Evolutionary conservation across 305 asterid genomes (phyloP).

Genomic region (Solanum hybrid): DNA sequence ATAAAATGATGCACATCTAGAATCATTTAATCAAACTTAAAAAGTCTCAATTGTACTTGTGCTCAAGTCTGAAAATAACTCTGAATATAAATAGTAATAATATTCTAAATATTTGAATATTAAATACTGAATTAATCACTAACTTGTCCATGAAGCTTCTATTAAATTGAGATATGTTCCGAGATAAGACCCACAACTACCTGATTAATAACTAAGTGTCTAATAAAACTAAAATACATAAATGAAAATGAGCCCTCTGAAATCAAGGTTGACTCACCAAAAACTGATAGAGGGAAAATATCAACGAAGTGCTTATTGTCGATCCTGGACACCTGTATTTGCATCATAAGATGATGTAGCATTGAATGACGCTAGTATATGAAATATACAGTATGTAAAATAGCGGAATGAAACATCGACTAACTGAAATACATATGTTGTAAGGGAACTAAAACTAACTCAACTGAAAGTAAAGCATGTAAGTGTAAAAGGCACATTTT

Average conservation of each 20-base stretch:
- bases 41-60: neutral
- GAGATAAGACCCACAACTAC: neutral
- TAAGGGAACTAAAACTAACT: neutral
- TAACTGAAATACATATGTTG: neutral
- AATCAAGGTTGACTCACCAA: neutral
- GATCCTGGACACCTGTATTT: neutral
- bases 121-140: neutral
- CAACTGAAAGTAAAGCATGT: neutral
- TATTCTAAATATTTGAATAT: neutral
- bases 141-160: neutral
- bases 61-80: neutral
- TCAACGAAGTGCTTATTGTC: neutral
- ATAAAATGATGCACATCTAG: neutral
- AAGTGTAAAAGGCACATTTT: neutral
- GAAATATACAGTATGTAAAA: neutral
- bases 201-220: neutral
- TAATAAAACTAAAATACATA: neutral
- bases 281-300: neutral
- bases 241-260: neutral
- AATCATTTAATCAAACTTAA: neutral
- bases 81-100: no score
- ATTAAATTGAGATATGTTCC: neutral
- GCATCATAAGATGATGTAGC: neutral
- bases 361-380: neutral
- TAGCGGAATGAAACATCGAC: no score